Conservation (phyloP, 2,329 filamentous ascomycete genomes). For the Trichocomaceae sp. region DNA sequence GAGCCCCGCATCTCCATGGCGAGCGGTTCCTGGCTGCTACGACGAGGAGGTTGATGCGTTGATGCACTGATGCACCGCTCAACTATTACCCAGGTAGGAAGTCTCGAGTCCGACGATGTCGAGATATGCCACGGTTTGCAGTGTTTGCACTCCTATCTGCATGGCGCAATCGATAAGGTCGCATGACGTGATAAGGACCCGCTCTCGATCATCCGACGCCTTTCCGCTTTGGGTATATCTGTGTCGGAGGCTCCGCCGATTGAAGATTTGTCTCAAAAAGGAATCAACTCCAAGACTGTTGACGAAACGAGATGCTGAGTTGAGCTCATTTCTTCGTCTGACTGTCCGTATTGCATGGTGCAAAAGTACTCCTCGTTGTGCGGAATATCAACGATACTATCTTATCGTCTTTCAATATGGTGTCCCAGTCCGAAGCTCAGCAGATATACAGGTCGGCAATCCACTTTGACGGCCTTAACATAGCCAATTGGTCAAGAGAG, state of each 20-base stretch:
- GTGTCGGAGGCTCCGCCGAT: neutral
- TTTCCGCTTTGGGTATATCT: too few relatives aligned
- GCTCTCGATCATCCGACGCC: neutral
- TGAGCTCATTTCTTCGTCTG: neutral
- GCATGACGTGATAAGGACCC: neutral
- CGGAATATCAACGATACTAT: too few relatives aligned
- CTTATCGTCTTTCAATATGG: constrained; percentile 21
- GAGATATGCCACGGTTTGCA: too few relatives aligned
- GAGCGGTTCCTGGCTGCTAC: too few relatives aligned
- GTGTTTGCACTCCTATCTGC: constrained; percentile 4
- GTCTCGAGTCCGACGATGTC: too few relatives aligned
- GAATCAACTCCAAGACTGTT: neutral
- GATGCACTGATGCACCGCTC: too few relatives aligned
- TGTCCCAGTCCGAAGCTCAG: constrained; percentile 31
- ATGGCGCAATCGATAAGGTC: too few relatives aligned
- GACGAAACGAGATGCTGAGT: neutral
- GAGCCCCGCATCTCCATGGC: neutral
- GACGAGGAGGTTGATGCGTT: too few relatives aligned
- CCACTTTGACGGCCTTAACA: constrained; percentile 39
- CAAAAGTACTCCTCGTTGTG: too few relatives aligned
- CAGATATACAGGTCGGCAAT: constrained; percentile 32
- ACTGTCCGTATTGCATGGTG: too few relatives aligned
- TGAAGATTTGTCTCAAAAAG: neutral
- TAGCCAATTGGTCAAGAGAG: constrained; percentile 35
- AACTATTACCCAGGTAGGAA: too few relatives aligned